Evolutionary conservation across 805 yeast genomes (phyloP), one percentile per base, ranked within the genome.

Genomic region (Saccharomycopsis fermentans): DNA sequence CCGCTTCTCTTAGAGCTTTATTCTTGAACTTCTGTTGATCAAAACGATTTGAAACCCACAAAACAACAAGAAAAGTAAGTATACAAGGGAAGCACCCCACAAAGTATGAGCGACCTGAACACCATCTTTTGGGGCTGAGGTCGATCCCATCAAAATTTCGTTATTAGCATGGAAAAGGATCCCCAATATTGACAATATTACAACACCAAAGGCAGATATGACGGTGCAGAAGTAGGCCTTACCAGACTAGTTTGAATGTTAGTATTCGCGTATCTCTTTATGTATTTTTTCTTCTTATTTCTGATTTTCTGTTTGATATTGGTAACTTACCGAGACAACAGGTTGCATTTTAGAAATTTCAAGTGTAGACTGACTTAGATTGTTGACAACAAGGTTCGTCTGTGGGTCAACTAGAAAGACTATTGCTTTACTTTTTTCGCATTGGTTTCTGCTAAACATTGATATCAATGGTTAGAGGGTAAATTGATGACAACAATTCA

Each of bases 171-270:
- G 77, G 76, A 94, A 92, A 63, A 92, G 77, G 64, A 82, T 81
- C 19, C 95, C 99, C 65, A 92, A 81, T 58, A 88, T 87, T 11
- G 95, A 79, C 54, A 92, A 80, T 59, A 92, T 94, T 52, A 90
- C 86, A 36, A 92, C 83, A 59, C 95, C 99, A 70, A 92, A 92
- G 16, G 94, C 90, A 55, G 97, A 90, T 52, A 94, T 77, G 48
- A 92, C 80, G 52, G 98, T 92, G 71, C 99, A 92, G 71, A 88
- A 90, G 88, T 96, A 92, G 26, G 99, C 98, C 68, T 88, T 84
- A 29, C 83, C 87, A 54, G 94, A 75, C 87, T 83, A 26, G 17
- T 39, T 39, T 39, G 27, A 11, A 21, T n/a, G 55, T 21, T 34
- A 37, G 55, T 34, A 26, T 6, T 6, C 35, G 12, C 12, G 9